These are phyloP conservation scores for Aspergillus pseudoviridinutans DNA, from an alignment of 2,329 filamentous ascomycete genomes.

Conservation along the genomic window DNA sequence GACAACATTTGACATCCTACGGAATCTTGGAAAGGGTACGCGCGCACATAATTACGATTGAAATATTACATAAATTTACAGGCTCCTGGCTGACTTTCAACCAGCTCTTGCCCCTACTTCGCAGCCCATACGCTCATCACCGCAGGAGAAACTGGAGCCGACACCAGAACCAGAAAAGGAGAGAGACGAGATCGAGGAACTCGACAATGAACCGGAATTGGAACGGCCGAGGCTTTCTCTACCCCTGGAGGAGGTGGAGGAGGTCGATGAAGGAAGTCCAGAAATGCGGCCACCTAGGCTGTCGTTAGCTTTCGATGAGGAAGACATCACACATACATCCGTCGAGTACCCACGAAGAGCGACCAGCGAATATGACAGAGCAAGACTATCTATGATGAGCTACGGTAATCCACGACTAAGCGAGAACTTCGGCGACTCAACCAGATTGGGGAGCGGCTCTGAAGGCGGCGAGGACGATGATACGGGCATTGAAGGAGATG, in stretches of 20 bases:
- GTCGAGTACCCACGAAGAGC: constrained; percentile 44
- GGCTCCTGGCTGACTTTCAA: constrained; percentile 1
- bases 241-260: constrained; percentile 45
- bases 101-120: constrained; percentile 49
- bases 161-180: constrained; percentile 15
- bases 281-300: constrained; percentile 36
- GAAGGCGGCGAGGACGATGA: constrained; percentile 32
- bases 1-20: constrained; percentile 53
- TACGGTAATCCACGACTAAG: constrained; percentile 43
- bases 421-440: constrained; percentile 49
- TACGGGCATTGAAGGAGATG: constrained; percentile 33
- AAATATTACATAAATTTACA: not conserved
- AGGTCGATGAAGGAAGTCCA: constrained; percentile 39
- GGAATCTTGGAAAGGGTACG: constrained; percentile 50
- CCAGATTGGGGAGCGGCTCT: constrained; percentile 42
- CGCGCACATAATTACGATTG: not conserved
- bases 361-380: constrained; percentile 33
- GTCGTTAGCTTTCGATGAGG: constrained; percentile 44
- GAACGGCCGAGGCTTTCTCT: constrained; percentile 40
- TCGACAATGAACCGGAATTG: constrained; percentile 46
- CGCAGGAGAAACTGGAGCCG: constrained; percentile 30
- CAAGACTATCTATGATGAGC: constrained; percentile 42
- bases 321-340: constrained; percentile 38
- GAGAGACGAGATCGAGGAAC: constrained; percentile 41
- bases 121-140: constrained; percentile 45